Evolutionary conservation across 768 basidiomycete genomes (phyloP), one percentile per base, ranked within the genome.

Genomic region (Kwoniella sp.): DNA sequence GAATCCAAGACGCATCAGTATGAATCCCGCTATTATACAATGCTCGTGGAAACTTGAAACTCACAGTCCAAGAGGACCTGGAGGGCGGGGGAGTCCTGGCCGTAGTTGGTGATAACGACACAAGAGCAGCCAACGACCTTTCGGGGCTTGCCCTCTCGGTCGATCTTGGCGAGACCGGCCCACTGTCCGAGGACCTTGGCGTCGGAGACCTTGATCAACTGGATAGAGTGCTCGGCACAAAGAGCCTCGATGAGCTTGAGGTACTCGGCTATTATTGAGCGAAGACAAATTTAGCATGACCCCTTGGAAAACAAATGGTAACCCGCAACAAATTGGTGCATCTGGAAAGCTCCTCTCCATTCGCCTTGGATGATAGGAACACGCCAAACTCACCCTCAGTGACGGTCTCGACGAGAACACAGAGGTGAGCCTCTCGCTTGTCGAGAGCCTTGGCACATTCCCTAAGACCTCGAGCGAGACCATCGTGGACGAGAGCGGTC

Each of bases 231-330:
- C 84, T 96, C 93, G 68, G 92, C 90, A 81, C 95, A 98, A 80
- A 99, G 92, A 55, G 95, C 95, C 84, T 97, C 94, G 73, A 99
- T 96, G 84, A 99, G 91, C 85, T 97, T 98, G 87, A 96, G 91
- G 86, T 99, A 98, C 83, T 97, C 95, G 72, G 94, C 91, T 80
- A 56, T 13, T 29, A 1, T 36, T 65, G 37, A 46, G 3, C 3
- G 26, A 48, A 47, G 47, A 47, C 17, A 2, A 48, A 6, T 12
- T 30, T 22, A n/a, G n/a, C n/a, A n/a, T n/a, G n/a, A n/a, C n/a
- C n/a, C n/a, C n/a, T n/a, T n/a, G n/a, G n/a, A n/a, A n/a, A n/a
- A n/a, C n/a, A n/a, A n/a, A n/a, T n/a, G n/a, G n/a, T n/a, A n/a
- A n/a, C n/a, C n/a, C n/a, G n/a, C n/a, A n/a, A n/a, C n/a, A n/a